A percentile compares a stretch with the other conserved stretches of the same genome.
Evolutionary conservation across 352 stramenopile genomes (phyloP).

Genomic region (Phytophthora sp.): DNA sequence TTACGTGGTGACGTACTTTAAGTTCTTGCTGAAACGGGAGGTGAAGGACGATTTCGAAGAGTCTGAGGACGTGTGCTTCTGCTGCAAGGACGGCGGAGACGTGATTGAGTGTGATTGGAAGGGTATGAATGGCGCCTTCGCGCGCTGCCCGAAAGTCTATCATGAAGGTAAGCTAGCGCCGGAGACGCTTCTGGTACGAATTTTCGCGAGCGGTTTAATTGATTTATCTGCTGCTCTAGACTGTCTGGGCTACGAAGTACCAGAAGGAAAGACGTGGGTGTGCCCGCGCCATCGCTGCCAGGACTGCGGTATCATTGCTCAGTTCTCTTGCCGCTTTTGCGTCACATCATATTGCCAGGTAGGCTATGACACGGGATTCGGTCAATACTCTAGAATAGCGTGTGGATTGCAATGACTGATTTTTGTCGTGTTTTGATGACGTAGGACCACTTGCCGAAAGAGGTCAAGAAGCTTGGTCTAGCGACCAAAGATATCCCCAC

Average conservation of each 20-base stretch:
- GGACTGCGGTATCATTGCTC: constrained; percentile 62
- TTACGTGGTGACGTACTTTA: constrained; percentile 71
- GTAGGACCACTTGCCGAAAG: constrained; percentile 57
- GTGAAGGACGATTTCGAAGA: constrained; percentile 34
- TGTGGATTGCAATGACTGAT: background rate
- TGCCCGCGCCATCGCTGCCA: constrained; percentile 76
- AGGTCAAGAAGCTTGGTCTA: constrained; percentile 44
- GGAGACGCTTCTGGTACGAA: background rate
- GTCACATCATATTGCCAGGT: constrained; percentile 78
- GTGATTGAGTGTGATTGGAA: constrained; percentile 85
- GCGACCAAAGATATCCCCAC: constrained; percentile 59
- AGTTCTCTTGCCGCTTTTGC: constrained; percentile 70
- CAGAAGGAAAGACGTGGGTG: constrained; percentile 62
- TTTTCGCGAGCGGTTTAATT: constrained; percentile 1
- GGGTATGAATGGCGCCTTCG: constrained; percentile 37
- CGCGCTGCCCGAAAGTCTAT: constrained; percentile 80
- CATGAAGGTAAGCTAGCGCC: constrained; percentile 55
- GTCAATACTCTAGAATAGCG: background rate
- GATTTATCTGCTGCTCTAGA: constrained; percentile 35
- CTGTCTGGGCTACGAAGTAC: constrained; percentile 68
- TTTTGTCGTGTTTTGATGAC: background rate
- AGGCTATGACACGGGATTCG: no score
- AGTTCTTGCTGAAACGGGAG: constrained; percentile 64
- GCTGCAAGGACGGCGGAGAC: constrained; percentile 83
- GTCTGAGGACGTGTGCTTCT: constrained; percentile 86